Conservation (phyloP, 495 filamentous ascomycete genomes). For the Amniculicola lignicola region DNA sequence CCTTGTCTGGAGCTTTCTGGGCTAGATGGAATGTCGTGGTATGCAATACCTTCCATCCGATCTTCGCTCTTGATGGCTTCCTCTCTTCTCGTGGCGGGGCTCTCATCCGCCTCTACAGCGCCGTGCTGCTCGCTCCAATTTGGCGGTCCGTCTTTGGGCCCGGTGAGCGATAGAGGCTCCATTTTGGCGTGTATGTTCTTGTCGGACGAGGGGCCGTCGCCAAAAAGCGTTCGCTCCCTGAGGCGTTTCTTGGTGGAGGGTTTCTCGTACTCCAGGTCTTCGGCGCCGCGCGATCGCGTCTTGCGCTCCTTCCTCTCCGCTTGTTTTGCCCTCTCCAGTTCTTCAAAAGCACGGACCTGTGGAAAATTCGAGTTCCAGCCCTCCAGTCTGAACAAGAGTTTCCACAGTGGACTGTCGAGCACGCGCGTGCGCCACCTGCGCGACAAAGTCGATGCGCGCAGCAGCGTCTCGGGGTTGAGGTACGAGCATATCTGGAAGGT, state of each 20-base stretch:
- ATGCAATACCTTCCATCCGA: conserved; percentile 27
- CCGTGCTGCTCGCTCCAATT: conserved; percentile 44
- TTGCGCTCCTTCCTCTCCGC: conserved; percentile 47
- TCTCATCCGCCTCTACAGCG: conserved; percentile 45
- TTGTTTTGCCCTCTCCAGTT: conserved; percentile 48
- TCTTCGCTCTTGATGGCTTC: conserved; percentile 35
- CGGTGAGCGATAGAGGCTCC: conserved; percentile 26
- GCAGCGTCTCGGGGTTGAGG: conserved; percentile 69
- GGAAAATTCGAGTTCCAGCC: conserved; percentile 73
- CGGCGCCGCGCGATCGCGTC: conserved; percentile 40
- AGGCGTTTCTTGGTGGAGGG: conserved; percentile 54
- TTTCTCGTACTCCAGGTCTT: conserved; percentile 49
- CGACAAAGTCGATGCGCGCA: conserved; percentile 74
- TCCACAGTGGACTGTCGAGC: conserved; percentile 84
- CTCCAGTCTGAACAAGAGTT: conserved; percentile 71
- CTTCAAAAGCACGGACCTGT: conserved; percentile 67
- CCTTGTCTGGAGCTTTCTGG: conserved; percentile 2
- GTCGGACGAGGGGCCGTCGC: conserved; percentile 28
- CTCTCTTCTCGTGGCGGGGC: conserved; percentile 22
- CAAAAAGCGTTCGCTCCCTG: conserved; percentile 47
- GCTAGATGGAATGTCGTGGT: conserved; percentile 22
- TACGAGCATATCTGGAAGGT: conserved; percentile 84
- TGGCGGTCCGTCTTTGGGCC: conserved; percentile 17
- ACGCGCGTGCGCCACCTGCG: conserved; percentile 77
- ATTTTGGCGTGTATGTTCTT: conserved; percentile 19